These are phyloP conservation scores for Hylodesmum podocarpum DNA, from an alignment of 306 rosid species.

Conservation along the genomic window DNA sequence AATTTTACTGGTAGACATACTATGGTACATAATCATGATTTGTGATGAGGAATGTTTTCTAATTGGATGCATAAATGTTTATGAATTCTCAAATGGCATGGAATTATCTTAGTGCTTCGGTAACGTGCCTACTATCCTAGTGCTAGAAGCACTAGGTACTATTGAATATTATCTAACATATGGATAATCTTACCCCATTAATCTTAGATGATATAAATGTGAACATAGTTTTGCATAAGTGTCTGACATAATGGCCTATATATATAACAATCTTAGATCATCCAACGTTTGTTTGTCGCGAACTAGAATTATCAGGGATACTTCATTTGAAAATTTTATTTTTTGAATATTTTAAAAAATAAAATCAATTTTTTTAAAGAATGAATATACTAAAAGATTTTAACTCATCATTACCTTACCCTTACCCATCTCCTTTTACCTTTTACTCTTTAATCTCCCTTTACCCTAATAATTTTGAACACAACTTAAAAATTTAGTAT, in stretches of 20 bases:
- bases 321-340: not conserved
- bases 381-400: no score
- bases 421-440: no score
- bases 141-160: not conserved
- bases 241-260: not conserved
- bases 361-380: no score
- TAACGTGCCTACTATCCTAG: not conserved
- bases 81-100: not conserved
- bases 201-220: not conserved
- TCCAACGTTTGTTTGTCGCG: not conserved
- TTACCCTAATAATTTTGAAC: no score
- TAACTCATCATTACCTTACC: no score
- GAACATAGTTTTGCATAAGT: not conserved
- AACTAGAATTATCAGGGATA: not conserved
- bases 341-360: no score
- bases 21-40: not conserved
- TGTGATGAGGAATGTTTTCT: not conserved
- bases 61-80: not conserved
- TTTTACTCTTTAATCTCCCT: no score
- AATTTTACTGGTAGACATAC: not conserved
- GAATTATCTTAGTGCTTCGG: not conserved
- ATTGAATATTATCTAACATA: not conserved
- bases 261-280: not conserved
- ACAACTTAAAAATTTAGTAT: no score
- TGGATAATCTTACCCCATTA: not conserved